Percentiles rank a stretch among this genome's conserved stretches.
Evolutionary conservation across 2,329 filamentous ascomycete species (phyloP).

Genomic region (Xylaria sp.): DNA sequence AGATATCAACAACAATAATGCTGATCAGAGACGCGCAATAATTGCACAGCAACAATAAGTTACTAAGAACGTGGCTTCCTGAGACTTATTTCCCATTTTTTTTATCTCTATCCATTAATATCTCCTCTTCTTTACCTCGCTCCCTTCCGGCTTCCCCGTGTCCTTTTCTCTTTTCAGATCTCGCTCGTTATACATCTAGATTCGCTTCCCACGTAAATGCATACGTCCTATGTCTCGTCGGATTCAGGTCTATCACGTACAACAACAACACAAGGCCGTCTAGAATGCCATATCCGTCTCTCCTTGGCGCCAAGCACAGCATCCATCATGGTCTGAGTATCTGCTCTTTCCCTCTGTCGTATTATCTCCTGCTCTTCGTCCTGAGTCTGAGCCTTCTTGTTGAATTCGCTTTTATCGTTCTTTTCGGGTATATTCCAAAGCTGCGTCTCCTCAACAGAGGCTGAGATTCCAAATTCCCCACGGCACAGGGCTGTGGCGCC

Average conservation of each 20-base stretch:
- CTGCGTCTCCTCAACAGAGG: constrained; percentile 82
- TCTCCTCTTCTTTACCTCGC: not conserved
- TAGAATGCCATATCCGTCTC: constrained; percentile 72
- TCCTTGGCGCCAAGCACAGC: constrained; percentile 68
- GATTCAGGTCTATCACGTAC: constrained; percentile 58
- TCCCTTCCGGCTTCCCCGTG: not conserved
- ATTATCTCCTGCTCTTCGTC: constrained; percentile 31
- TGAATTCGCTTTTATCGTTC: constrained; percentile 5
- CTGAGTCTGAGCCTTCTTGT: not conserved
- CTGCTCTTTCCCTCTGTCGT: constrained; percentile 53
- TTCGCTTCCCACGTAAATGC: not conserved
- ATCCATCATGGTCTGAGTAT: constrained; percentile 69
- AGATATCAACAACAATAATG: too few relatives aligned
- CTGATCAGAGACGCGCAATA: too few relatives aligned
- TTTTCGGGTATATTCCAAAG: constrained; percentile 55
- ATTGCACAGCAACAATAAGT: not conserved
- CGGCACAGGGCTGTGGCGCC: constrained; percentile 80
- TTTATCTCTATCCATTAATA: constrained; percentile 28
- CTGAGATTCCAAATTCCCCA: constrained; percentile 85
- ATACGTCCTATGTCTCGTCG: constrained; percentile 17
- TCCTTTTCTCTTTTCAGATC: constrained; percentile 2
- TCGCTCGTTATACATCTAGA: constrained; percentile 4
- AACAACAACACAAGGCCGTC: constrained; percentile 65
- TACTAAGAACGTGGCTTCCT: not conserved
- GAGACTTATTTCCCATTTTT: constrained; percentile 20